phyloP scores from a whole-genome alignment of 345 rosid species.

The Turnera subulata region DNA sequence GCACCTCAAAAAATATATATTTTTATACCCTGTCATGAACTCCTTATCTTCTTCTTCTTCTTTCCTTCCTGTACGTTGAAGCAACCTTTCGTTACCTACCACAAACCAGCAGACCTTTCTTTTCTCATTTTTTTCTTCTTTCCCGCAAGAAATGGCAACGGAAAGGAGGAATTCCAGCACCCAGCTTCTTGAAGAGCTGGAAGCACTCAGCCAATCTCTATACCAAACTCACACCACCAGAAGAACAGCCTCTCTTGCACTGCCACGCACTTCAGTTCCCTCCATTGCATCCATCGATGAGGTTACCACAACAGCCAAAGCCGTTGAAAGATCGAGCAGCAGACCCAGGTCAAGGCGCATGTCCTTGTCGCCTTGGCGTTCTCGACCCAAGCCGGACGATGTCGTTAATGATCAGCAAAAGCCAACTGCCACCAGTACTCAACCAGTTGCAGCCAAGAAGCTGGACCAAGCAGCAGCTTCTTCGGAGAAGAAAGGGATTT shows the following conservation, averaged over 20 bases:
- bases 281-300: constrained; percentile 37
- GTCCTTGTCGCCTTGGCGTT: constrained; percentile 92
- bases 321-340: constrained; percentile 24
- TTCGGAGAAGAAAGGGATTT: constrained; percentile 63
- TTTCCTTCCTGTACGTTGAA: not conserved
- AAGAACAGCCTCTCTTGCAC: constrained; percentile 79
- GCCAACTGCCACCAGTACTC: not conserved
- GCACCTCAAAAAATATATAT: constrained; percentile 20
- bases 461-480: constrained; percentile 31
- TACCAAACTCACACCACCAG: constrained; percentile 63
- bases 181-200: constrained; percentile 79
- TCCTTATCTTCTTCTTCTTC: constrained; percentile 19
- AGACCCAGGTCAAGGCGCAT: constrained; percentile 56
- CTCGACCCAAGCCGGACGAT: constrained; percentile 61
- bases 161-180: constrained; percentile 60
- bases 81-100: not conserved
- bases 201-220: constrained; percentile 70
- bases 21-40: constrained; percentile 1
- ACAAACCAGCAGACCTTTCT: not conserved
- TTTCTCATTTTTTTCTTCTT: not conserved
- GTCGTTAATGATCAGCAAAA: constrained; percentile 13
- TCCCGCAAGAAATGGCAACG: constrained; percentile 32
- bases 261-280: constrained; percentile 65
- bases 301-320: constrained; percentile 14
- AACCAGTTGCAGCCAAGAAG: constrained; percentile 20